phyloP scores from a whole-genome alignment of 176 grass and related monocot species.

The Themeda triandra region DNA sequence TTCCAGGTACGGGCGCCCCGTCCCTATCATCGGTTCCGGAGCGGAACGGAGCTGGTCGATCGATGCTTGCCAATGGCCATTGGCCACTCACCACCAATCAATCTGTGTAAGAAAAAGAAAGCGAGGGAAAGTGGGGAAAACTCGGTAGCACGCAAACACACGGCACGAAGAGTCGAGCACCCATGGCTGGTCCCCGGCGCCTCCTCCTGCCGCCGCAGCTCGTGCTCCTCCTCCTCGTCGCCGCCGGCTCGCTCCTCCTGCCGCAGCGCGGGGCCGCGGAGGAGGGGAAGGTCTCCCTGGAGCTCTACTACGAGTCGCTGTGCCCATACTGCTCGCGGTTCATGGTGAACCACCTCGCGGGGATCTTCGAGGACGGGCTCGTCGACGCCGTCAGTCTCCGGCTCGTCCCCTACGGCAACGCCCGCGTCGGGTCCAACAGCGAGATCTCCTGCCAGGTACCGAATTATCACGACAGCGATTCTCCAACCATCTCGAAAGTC shows the following conservation, averaged over 20 bases:
- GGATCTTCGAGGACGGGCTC: constrained; percentile 63
- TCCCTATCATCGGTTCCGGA: neutral
- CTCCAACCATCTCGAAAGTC: neutral
- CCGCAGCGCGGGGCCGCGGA: neutral
- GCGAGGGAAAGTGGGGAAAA: neutral
- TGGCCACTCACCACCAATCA: neutral
- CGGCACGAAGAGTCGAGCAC: neutral
- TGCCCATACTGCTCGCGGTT: constrained; percentile 77
- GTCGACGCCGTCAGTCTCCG: constrained; percentile 61
- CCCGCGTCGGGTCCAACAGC: constrained; percentile 50
- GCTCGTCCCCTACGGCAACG: constrained; percentile 83
- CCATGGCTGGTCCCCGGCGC: neutral
- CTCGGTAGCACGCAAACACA: neutral
- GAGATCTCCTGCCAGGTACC: constrained; percentile 74
- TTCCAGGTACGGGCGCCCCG: neutral
- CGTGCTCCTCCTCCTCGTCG: neutral
- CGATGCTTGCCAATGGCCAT: neutral
- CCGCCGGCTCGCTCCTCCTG: neutral
- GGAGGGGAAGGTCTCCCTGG: constrained; percentile 43
- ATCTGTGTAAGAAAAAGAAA: neutral
- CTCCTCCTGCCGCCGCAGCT: neutral
- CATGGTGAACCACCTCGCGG: constrained; percentile 65
- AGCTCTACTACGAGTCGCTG: constrained; percentile 82
- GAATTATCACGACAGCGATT: neutral
- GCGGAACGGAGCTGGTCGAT: neutral